phyloP scores from a whole-genome alignment of 2,329 filamentous ascomycete genomes.

The Aspergillus sp. region DNA sequence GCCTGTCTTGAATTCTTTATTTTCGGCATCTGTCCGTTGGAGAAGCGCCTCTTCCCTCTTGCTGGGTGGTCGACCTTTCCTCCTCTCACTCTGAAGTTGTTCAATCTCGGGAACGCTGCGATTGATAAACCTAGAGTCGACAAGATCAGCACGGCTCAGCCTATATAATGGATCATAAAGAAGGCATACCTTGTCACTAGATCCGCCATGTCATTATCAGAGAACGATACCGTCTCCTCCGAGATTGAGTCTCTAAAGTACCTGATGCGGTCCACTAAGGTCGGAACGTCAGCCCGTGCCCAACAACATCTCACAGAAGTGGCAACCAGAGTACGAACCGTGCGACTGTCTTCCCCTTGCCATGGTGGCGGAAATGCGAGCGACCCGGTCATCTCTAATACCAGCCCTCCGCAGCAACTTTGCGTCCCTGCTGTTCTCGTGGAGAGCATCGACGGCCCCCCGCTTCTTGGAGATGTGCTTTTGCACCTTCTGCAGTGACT shows the following conservation, averaged over 20 bases:
- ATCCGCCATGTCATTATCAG: slow-evolving; percentile 45
- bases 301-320: slow-evolving; percentile 28
- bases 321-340: slow-evolving; percentile 50
- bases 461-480: slow-evolving; percentile 92
- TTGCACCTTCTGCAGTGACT: slow-evolving; percentile 77
- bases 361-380: slow-evolving; percentile 70
- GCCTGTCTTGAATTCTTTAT: slow-evolving; percentile 80
- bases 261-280: slow-evolving; percentile 65
- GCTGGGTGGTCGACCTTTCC: slow-evolving; percentile 78
- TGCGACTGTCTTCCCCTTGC: slow-evolving; percentile 75
- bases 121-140: slow-evolving; percentile 40
- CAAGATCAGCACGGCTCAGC: neutral
- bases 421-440: slow-evolving; percentile 87
- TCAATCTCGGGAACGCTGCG: slow-evolving; percentile 44
- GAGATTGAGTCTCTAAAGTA: slow-evolving; percentile 72
- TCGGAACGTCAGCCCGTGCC: neutral
- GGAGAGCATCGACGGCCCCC: slow-evolving; percentile 72
- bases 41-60: slow-evolving; percentile 77
- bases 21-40: slow-evolving; percentile 70
- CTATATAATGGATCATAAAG: neutral
- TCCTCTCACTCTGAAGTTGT: slow-evolving; percentile 63
- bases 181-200: slow-evolving; percentile 63
- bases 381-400: slow-evolving; percentile 80
- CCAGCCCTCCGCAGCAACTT: slow-evolving; percentile 78
- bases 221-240: slow-evolving; percentile 36